phyloP scores from a whole-genome alignment of 306 rosid species.

The Heteromeles arbutifolia region DNA sequence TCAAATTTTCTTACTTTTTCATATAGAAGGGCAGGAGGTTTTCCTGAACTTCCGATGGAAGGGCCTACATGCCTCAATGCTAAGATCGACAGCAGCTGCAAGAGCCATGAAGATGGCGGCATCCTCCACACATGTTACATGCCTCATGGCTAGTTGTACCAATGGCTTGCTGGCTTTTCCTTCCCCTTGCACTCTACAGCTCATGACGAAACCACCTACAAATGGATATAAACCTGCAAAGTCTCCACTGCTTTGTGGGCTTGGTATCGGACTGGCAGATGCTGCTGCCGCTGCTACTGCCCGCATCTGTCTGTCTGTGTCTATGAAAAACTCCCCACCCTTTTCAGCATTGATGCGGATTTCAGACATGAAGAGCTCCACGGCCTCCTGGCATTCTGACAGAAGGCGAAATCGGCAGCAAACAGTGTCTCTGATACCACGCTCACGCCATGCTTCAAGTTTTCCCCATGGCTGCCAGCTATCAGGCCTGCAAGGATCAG shows the following conservation, averaged over 20 bases:
- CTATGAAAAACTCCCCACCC: conserved; percentile 87
- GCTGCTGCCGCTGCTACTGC: conserved; percentile 34
- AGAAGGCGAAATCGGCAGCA: conserved; percentile 75
- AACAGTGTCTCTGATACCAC: conserved; percentile 62
- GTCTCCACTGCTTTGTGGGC: conserved; percentile 93
- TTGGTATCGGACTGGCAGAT: conserved; percentile 60
- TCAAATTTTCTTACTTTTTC: conserved; percentile 20
- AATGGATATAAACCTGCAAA: conserved; percentile 59
- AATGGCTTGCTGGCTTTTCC: conserved; percentile 70
- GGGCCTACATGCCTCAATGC: conserved; percentile 78
- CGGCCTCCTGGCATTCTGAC: conserved; percentile 70
- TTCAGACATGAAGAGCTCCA: conserved; percentile 71
- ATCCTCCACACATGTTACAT: conserved; percentile 79
- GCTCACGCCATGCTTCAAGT: conserved; percentile 96
- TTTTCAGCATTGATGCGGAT: conserved; percentile 73
- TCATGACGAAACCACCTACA: conserved; percentile 85
- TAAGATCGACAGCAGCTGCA: conserved; percentile 82
- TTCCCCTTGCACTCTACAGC: conserved; percentile 85
- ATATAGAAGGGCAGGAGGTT: conserved; percentile 43
- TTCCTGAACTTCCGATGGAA: conserved; percentile 63
- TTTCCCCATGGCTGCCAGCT: conserved; percentile 99
- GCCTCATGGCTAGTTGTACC: conserved; percentile 84
- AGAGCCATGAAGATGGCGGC: conserved; percentile 97
- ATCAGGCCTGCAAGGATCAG: conserved; percentile 60
- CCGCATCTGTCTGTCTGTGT: conserved; percentile 65